These are phyloP conservation scores for Aspergillus sp. DNA, from an alignment of 2,329 filamentous ascomycete species.

Conservation along the genomic window DNA sequence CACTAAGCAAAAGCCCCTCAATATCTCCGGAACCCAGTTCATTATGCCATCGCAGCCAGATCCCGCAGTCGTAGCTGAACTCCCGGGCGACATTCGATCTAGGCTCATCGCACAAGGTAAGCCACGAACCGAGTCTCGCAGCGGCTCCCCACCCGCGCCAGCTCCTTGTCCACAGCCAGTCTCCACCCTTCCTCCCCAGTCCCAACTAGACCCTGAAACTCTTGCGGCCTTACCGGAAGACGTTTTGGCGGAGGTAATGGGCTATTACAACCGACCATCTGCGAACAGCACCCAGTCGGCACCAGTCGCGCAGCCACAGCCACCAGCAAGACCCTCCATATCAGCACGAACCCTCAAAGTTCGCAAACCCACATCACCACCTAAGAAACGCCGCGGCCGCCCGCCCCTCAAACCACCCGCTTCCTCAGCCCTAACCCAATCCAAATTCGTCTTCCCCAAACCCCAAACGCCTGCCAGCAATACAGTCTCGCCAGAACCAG, in stretches of 20 bases:
- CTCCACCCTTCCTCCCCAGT: slow-evolving; percentile 57
- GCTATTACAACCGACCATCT: slow-evolving; percentile 57
- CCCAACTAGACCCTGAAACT: slow-evolving; percentile 81
- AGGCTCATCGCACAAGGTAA: slow-evolving; percentile 65
- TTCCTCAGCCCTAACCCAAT: slow-evolving; percentile 67
- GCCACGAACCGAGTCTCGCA: slow-evolving; percentile 17
- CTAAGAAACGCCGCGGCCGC: slow-evolving; percentile 62
- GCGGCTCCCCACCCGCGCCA: slow-evolving; percentile 36
- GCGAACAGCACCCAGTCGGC: not conserved
- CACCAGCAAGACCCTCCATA: slow-evolving; percentile 23
- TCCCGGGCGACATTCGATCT: slow-evolving; percentile 79
- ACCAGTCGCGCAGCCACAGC: not conserved
- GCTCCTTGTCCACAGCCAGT: slow-evolving; percentile 24
- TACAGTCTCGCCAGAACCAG: slow-evolving; percentile 11
- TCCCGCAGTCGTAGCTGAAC: slow-evolving; percentile 74
- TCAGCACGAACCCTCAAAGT: slow-evolving; percentile 49
- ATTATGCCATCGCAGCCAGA: slow-evolving; percentile 81
- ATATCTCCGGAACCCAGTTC: slow-evolving; percentile 86
- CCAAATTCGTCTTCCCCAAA: slow-evolving; percentile 62
- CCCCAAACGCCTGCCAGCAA: slow-evolving; percentile 16
- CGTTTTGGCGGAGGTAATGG: slow-evolving; percentile 78
- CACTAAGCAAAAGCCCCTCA: slow-evolving; percentile 62
- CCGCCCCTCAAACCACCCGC: slow-evolving; percentile 52
- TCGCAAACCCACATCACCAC: slow-evolving; percentile 59
- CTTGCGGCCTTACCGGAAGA: slow-evolving; percentile 82